Percentiles rank a stretch among this genome's conserved stretches.
Evolutionary conservation across 345 rosid species (phyloP).

Genomic region (Limnanthes douglasii): DNA sequence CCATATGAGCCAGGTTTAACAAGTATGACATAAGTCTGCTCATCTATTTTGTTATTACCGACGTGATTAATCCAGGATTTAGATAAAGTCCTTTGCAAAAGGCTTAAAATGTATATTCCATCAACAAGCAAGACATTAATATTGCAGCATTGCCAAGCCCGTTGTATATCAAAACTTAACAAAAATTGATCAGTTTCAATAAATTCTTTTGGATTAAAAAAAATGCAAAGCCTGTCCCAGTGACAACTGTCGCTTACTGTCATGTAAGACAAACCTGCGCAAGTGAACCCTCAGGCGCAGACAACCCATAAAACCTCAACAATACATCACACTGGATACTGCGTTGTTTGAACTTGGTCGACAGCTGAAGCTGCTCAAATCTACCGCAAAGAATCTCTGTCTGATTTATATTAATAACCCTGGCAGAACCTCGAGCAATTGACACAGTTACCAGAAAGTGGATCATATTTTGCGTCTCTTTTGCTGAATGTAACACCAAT

Average conservation of each 20-base stretch:
- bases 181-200: no score
- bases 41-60: no score
- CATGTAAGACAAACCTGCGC: constrained; percentile 92
- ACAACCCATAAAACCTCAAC: constrained; percentile 81
- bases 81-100: no score
- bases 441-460: constrained; percentile 65
- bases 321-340: constrained; percentile 64
- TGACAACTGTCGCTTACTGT: no score
- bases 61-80: no score
- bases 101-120: no score
- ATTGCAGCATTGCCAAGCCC: no score
- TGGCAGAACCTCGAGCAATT: constrained; percentile 72
- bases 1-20: no score
- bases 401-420: constrained; percentile 52
- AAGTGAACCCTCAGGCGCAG: constrained; percentile 95
- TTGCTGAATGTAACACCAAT: constrained; percentile 34
- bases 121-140: no score
- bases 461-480: constrained; percentile 79
- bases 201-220: no score
- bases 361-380: constrained; percentile 82
- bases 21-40: constrained; percentile 2
- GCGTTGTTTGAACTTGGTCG: constrained; percentile 63
- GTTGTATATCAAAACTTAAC: no score
- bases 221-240: no score
- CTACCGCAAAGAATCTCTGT: constrained; percentile 79